Conservation (phyloP, 2,329 filamentous ascomycete genomes). For the Emmonsiellopsis sp. region DNA sequence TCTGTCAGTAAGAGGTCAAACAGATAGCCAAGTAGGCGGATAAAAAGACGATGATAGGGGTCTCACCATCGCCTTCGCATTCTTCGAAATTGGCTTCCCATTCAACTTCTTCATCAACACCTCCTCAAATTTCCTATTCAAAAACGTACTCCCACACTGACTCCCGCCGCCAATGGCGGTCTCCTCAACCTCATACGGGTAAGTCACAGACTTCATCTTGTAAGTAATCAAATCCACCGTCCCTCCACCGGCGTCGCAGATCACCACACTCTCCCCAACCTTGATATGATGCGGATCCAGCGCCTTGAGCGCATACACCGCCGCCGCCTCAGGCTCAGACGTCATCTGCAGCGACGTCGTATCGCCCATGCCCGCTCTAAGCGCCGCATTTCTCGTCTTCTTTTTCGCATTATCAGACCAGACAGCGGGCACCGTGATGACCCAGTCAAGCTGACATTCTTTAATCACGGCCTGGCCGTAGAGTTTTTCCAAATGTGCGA, state of each 20-base stretch:
- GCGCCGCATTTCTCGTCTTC: slow-evolving; percentile 1
- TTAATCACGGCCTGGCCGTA: slow-evolving; percentile 1
- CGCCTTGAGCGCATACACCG: slow-evolving; percentile 1
- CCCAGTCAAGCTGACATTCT: slow-evolving; percentile 1
- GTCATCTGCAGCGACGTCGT: slow-evolving; percentile 2
- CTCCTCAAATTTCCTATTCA: slow-evolving; percentile 2
- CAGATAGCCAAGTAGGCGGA: neutral
- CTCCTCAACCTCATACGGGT: slow-evolving; percentile 3
- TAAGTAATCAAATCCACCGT: slow-evolving; percentile 3
- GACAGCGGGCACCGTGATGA: slow-evolving; percentile 2
- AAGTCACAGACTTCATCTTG: slow-evolving; percentile 3
- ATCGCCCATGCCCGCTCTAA: slow-evolving; percentile 1
- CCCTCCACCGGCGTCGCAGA: slow-evolving; percentile 1
- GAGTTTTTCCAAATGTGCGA: slow-evolving; percentile 1
- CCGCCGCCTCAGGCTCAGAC: neutral
- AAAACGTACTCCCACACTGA: slow-evolving; percentile 2
- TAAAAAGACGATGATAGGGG: neutral
- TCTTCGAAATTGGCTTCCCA: slow-evolving; percentile 1
- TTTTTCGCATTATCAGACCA: slow-evolving; percentile 2
- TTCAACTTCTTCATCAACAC: neutral
- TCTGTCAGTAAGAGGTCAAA: neutral
- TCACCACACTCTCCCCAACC: slow-evolving; percentile 2
- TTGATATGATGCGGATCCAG: slow-evolving; percentile 3
- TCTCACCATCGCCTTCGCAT: slow-evolving; percentile 2
- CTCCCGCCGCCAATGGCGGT: slow-evolving; percentile 1